A percentile compares a stretch with the other conserved stretches of the same genome.
These are phyloP conservation scores for Ensete glaucum DNA, from an alignment of 176 grass and related monocot genomes.

Conservation along the genomic window DNA sequence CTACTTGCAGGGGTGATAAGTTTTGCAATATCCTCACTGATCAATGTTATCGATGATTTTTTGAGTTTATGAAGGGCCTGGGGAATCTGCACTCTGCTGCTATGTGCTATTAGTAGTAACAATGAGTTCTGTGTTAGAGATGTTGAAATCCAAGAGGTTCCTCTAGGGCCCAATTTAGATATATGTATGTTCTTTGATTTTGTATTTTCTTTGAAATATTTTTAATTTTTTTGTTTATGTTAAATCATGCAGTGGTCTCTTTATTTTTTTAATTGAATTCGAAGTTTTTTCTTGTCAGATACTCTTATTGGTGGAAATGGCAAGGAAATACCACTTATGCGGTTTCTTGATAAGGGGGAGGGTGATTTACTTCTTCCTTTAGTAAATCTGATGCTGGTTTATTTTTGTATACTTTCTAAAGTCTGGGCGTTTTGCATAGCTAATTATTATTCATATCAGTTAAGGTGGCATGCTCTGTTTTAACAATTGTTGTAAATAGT, in stretches of 20 bases:
- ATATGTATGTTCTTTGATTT: too few relatives aligned
- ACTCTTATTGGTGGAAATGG: background rate
- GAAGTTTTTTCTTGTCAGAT: too few relatives aligned
- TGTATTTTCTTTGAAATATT: background rate
- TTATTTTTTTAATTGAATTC: too few relatives aligned
- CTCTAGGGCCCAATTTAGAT: too few relatives aligned
- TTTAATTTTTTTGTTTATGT: background rate
- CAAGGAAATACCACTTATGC: background rate
- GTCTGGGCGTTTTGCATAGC: background rate
- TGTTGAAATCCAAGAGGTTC: too few relatives aligned
- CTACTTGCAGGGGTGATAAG: too few relatives aligned
- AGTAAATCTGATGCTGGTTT: background rate
- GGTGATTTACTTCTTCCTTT: background rate
- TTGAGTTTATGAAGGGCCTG: background rate
- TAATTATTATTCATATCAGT: too few relatives aligned
- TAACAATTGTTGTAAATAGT: too few relatives aligned
- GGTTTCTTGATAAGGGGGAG: background rate
- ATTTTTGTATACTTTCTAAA: background rate
- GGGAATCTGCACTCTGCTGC: background rate
- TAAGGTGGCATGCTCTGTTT: too few relatives aligned
- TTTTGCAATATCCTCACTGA: too few relatives aligned
- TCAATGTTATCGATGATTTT: too few relatives aligned
- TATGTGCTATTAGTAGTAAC: background rate
- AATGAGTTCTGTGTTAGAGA: background rate
- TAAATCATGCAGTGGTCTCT: too few relatives aligned